Evolutionary conservation across 345 rosid species (phyloP), one percentile per base, ranked within the genome.

Genomic region (Pugionium dolabratum): DNA sequence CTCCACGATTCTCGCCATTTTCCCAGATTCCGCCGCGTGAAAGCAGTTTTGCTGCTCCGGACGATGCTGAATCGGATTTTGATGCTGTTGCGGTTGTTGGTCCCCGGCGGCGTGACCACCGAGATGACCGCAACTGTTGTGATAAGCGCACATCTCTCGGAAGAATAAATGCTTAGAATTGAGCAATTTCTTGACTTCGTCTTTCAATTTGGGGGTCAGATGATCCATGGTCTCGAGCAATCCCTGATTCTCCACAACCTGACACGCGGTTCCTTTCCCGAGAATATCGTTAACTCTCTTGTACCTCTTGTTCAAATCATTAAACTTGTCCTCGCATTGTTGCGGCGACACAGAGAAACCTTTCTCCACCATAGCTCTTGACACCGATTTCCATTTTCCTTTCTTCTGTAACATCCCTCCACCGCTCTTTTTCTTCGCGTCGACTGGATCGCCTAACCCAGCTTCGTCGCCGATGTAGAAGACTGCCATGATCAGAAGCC

Each of bases 301-400:
- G 48, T 87, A 94, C 82, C 99, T 85, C 81, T 94, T 94, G 73
- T 94, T 94, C 85, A 94, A 74, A 72, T 90, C 97, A 68, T 94
- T 90, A 60, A 94, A 90, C 76, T 94, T 94, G 60, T 94, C 99
- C 73, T 94, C 97, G 59, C 99, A 94, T 53, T 94, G 99, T 64
- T 94, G 99, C 0, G 99, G 99, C 7, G 99, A 94, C n/a, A 94
- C 97, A 50, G 78, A 86, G 66, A 83, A 90, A 29, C 99, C 97
- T 65, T 87, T 94, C 77, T 90, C 99, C 87, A 94, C 78, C 99
- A 94, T 88, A 5, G 97, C 97, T 73, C 82, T 79, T 0, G 99
- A 94, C 9, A 94, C 96, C 0, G 99, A 90, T 54, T 90, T 94
- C 99, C 99, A 94, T 46, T 94, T 94, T 60, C 99, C 97, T 74